Base-by-base conservation (phyloP, 2,329 filamentous ascomycete genomes). In the Pseudogymnoascus destructans region DNA sequence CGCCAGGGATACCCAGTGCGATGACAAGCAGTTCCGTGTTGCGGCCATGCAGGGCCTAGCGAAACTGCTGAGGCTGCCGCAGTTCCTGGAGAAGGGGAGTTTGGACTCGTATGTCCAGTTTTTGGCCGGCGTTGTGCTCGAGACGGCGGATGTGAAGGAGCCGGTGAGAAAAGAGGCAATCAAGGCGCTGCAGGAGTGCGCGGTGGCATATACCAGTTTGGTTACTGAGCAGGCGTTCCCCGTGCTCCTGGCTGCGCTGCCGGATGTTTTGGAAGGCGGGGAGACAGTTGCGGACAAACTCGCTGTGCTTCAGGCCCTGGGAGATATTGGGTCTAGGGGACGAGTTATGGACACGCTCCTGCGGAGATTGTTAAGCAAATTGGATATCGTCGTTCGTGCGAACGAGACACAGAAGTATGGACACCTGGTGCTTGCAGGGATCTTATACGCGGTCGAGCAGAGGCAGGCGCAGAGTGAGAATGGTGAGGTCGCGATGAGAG, bases 31-130 rank as follows among this genome's bases (percentile, higher is more conserved):
- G 21, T 63, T 61, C 35, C 60, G 60, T 30, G 59, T 63, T 10
- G 57, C 62, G 7, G 62, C 66, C 2, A 62, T 67, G 19, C 60
- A 66, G 40, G 67, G 68, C 5, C 57, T 70, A 1, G 58, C 60
- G 6, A 15, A 64, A 3, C 59, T 69, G 5, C 61, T 64, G 9
- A 54, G 59, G 5, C 62, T 69, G n/a, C 64, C 63, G 8, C 58
- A 61, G 23, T 56, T 38, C 3, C 11, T 33, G 27, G 27, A 56
- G 54, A 10, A 17, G 10, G 23, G 6, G 3, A 23, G 21, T 21
- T n/a, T 36, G 27, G 54, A 52, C 8, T 13, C 46, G 1, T 52
- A 27, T 11, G 25, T 52, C 23, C 59, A 65, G 30, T 61, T 64
- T 30, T 57, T 70, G 5, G 63, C 63, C 40, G 59, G 61, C 1